Base-by-base conservation (phyloP, 2,329 filamentous ascomycete species). In the Atkinsonella hypoxylon region DNA sequence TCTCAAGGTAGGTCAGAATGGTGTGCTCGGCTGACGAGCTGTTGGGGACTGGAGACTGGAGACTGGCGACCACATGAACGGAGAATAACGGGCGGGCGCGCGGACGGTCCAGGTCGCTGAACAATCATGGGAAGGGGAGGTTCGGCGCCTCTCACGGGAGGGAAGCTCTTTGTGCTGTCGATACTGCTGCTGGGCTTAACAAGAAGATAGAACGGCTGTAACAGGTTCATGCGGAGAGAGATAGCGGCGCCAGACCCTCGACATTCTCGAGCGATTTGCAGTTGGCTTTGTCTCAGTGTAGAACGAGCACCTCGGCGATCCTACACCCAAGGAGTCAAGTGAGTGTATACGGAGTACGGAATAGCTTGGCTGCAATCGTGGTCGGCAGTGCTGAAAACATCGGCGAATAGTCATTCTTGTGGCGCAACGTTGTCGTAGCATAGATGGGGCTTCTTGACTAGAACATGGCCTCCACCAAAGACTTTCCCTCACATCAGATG, bases 81-180 rank as follows among this genome's bases (percentile, higher is more conserved):
- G 43, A 26, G 26, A 26, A 26, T 4, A 26, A 26, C 26, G 7
- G 26, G 5, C 26, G 17, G 22, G 18, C 22, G 30, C 20, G 32
- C 44, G 26, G 48, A 50, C 48, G 42, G 48, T 45, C 42, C 48
- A 34, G 49, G 22, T 34, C 43, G 49, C 20, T 17, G 20, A 45
- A 31, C 22, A 45, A 12, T n/a, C 26, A 49, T 26, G 12, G n/a
- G 12, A 13, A 51, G 26, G 20, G 8, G 36, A 22, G 48, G 42
- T 26, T 31, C 26, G 47, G 47, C 47, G 40, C 39, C 47, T 26
- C n/a, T 18, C 11, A 38, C 47, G 47, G 47, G 30, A 48, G 17
- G 26, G 20, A 31, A 43, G 26, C 47, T 26, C 34, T 30, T 20
- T 34, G 47, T 34, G 47, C 26, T 49, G 39, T 36, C 38, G 9